Base-by-base conservation (phyloP, 2,329 filamentous ascomycete species). In the Aotearoamyces nothofagi region DNA sequence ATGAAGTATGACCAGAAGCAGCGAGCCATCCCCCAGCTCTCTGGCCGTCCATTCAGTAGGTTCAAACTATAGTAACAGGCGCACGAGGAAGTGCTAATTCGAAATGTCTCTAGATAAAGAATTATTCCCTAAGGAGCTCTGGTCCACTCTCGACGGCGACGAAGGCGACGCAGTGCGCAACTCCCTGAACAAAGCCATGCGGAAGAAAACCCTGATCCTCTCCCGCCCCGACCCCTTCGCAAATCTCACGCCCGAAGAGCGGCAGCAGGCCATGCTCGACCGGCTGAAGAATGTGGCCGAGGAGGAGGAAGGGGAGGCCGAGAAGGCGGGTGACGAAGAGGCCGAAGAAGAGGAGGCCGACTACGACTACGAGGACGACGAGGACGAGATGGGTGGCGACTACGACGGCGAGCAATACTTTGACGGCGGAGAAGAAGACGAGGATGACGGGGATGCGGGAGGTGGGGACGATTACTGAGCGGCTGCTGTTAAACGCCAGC, bases 401-500 rank as follows among this genome's bases (percentile, higher is more conserved):
- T 74, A 76, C 41, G 67, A 74, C 39, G 70, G 65, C 2, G 70
- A 76, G 41, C 61, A 74, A 37, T 75, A 76, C 53, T 71, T 71
- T 41, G 64, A 69, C 36, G 66, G 59, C 31, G 70, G 70, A 5
- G 70, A 63, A 27, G 59, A 61, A 27, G 60, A 61, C 26, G 57
- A 51, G 28, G 57, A 67, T 28, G 66, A 63, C 31, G 69, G 64
- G 33, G 64, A 58, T 24, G 66, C 56, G 22, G 63, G 60, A 17
- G 66, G 59, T 22, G 61, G 56, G 5, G 66, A 61, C 30, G 62
- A 60, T 27, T 62, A 51, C 17, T 28, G n/a, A n/a, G 19, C n/a
- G n/a, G n/a, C n/a, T n/a, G n/a, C n/a, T n/a, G n/a, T n/a, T n/a
- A n/a, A n/a, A n/a, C n/a, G n/a, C n/a, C n/a, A n/a, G n/a, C n/a